A percentile compares a stretch with the other conserved stretches of the same genome.
Evolutionary conservation across 1,284 basidiomycete species (phyloP).

Genomic region (Ustilago cynodontis): DNA sequence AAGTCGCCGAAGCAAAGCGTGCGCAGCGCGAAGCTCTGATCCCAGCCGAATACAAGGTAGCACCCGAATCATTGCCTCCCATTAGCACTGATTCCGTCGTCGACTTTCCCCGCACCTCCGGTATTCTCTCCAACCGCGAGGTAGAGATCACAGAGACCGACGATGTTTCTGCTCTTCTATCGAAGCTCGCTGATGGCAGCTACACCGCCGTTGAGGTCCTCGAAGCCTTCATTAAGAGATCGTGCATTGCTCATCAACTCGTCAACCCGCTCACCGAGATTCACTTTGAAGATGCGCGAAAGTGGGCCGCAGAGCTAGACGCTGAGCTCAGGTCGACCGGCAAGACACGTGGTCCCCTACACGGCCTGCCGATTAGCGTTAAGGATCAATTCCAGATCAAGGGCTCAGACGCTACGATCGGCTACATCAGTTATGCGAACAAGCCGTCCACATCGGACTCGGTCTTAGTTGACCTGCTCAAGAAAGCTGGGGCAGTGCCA

Average conservation of each 20-base stretch:
- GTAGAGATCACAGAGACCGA: conserved; percentile 52
- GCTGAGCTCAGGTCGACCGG: conserved; percentile 73
- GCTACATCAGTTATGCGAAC: conserved; percentile 76
- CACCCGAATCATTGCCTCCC: conserved; percentile 29
- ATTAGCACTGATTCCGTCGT: conserved; percentile 31
- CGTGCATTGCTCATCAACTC: conserved; percentile 83
- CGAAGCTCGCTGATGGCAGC: conserved; percentile 73
- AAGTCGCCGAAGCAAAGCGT: conserved; percentile 40
- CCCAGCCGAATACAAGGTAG: conserved; percentile 39
- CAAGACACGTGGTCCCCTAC: conserved; percentile 75
- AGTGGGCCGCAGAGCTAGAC: conserved; percentile 75
- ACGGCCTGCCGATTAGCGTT: conserved; percentile 77
- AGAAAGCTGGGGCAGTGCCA: conserved; percentile 77
- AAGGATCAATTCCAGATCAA: conserved; percentile 78
- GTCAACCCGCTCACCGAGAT: conserved; percentile 76
- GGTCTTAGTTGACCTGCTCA: conserved; percentile 69
- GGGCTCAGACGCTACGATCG: conserved; percentile 75
- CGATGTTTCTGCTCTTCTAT: conserved; percentile 73
- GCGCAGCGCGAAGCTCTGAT: conserved; percentile 47
- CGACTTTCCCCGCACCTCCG: conserved; percentile 37
- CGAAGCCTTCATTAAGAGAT: conserved; percentile 82
- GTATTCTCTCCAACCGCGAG: conserved; percentile 43
- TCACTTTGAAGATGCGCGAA: conserved; percentile 76
- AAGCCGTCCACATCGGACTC: conserved; percentile 37
- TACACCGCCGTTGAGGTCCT: conserved; percentile 79